Base-by-base conservation (phyloP, 228 moss, liverwort and hornwort species). In the Sphagnum fallax region DNA sequence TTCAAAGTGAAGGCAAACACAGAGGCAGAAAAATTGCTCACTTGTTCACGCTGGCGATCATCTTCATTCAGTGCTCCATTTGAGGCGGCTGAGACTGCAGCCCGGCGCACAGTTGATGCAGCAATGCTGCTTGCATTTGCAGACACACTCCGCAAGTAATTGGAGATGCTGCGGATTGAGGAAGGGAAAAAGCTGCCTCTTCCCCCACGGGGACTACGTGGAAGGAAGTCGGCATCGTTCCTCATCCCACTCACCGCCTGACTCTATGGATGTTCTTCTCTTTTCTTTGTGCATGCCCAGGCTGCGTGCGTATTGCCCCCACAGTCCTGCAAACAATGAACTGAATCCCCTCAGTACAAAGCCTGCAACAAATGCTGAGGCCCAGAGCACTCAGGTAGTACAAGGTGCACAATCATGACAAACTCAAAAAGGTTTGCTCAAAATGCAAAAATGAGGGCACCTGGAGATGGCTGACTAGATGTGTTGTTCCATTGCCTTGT, bases 41-140 rank as follows among this genome's bases (percentile, higher is more conserved):
- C 94, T 89, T 94, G 91, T 68, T 94, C 94, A 5, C 94, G 89
- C 71, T 91, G 94, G 63, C 94, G 85, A 65, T 94, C 94, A 12
- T 91, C 91, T 66, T 94, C 94, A 8, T 82, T 88, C 67, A 88
- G 74, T 32, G 91, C 82, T 6, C 85, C 86, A 75, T 78, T 89
- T 12, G 94, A 81, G 62, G 84, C 83, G n/a, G 89, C 87, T 57
- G 85, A 86, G 59, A 80, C 89, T 61, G 84, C 82, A 11, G 88
- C 91, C 77, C 88, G 88, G 60, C 94, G 94, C 47, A 94, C 94
- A 66, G 85, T 87, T 5, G 94, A 94, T 53, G 94, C 94, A 49
- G 83, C 83, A 67, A 94, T 91, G 75, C 74, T 89, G 67, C 94
- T 80, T 70, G 94, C 94, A 78, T 91, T 94, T 3, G 89, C 91